A percentile compares a stretch with the other conserved stretches of the same genome.
These are phyloP conservation scores for Apiotrichum sp. DNA, from an alignment of 1,284 basidiomycete genomes.

Conservation along the genomic window DNA sequence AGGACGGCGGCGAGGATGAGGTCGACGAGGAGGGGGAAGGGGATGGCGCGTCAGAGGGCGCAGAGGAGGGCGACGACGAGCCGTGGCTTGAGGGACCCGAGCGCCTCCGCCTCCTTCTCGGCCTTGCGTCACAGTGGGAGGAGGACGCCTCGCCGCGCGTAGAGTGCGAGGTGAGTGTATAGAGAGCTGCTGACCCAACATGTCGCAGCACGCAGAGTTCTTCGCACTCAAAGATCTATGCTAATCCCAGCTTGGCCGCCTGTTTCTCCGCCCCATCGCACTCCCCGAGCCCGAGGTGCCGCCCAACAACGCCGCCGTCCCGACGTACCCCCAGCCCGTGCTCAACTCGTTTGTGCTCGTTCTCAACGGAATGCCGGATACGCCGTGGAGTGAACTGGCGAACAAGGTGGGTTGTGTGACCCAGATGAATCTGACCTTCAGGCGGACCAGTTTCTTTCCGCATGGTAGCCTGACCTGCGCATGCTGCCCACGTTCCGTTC, in stretches of 20 bases:
- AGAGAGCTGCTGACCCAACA: too few relatives aligned
- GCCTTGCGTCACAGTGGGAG: conserved; percentile 35
- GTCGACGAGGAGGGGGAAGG: conserved; percentile 9
- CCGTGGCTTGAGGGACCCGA: conserved; percentile 36
- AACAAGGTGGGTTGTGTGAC: conserved; percentile 18
- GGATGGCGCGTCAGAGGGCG: conserved; percentile 3
- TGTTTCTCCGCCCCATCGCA: conserved; percentile 20
- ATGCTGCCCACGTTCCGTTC: too few relatives aligned
- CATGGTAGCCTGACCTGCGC: conserved; percentile 3
- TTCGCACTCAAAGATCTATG: background rate
- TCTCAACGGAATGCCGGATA: conserved; percentile 25
- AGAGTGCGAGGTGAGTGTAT: conserved; percentile 31
- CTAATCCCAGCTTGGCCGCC: conserved; percentile 21
- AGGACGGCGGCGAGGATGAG: background rate
- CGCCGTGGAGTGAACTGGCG: conserved; percentile 24
- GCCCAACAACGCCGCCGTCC: conserved; percentile 9
- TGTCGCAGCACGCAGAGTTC: background rate
- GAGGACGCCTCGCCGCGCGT: conserved; percentile 32
- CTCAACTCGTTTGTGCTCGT: conserved; percentile 23
- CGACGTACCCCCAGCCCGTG: conserved; percentile 9
- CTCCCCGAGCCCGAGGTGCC: conserved; percentile 17
- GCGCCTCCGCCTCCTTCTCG: conserved; percentile 30
- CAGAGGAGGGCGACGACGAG: conserved; percentile 5
- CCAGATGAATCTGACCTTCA: conserved; percentile 4
- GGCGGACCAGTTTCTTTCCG: conserved; percentile 19